Conservation (phyloP, 106 monocot species). For the Narthecium ossifragum region DNA sequence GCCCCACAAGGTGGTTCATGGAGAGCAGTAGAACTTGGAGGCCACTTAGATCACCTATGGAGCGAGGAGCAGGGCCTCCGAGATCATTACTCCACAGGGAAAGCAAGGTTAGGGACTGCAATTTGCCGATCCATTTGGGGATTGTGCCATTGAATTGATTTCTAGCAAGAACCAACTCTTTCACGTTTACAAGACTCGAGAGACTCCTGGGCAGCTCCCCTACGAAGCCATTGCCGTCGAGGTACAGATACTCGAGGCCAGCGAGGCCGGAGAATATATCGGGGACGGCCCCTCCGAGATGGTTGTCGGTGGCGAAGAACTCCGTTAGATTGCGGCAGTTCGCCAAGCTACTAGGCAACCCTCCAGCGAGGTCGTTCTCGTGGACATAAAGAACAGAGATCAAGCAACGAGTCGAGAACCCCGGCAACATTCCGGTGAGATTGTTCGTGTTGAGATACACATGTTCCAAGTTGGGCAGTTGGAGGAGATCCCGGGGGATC, state of each 20-base stretch:
- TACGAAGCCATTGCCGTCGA: conserved; percentile 35
- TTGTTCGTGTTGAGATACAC: conserved; percentile 55
- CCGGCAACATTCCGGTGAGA: conserved; percentile 48
- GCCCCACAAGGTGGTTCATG: conserved; percentile 35
- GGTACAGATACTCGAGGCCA: conserved; percentile 22
- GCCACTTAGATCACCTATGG: conserved; percentile 30
- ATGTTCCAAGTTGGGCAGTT: conserved; percentile 30
- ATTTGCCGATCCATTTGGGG: conserved; percentile 33
- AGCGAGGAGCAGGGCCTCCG: conserved; percentile 40
- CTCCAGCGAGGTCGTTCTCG: conserved; percentile 38
- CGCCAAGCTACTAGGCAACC: conserved; percentile 36
- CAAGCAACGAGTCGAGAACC: conserved; percentile 24
- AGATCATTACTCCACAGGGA: conserved; percentile 43
- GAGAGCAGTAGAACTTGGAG: conserved; percentile 31
- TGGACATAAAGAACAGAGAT: conserved; percentile 32
- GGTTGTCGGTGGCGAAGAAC: conserved; percentile 31
- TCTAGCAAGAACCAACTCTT: conserved; percentile 16
- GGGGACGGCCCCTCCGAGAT: conserved; percentile 31
- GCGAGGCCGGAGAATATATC: conserved; percentile 28
- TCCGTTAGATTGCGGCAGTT: conserved; percentile 33
- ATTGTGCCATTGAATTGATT: conserved; percentile 47
- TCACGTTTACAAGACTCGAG: conserved; percentile 14
- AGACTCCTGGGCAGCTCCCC: conserved; percentile 50
- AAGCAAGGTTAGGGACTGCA: conserved; percentile 17
- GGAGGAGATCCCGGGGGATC: conserved; percentile 44